Percentiles rank a stretch among this genome's conserved stretches.
phyloP scores from a whole-genome alignment of 345 rosid species.

The Dipteronia dyeriana region DNA sequence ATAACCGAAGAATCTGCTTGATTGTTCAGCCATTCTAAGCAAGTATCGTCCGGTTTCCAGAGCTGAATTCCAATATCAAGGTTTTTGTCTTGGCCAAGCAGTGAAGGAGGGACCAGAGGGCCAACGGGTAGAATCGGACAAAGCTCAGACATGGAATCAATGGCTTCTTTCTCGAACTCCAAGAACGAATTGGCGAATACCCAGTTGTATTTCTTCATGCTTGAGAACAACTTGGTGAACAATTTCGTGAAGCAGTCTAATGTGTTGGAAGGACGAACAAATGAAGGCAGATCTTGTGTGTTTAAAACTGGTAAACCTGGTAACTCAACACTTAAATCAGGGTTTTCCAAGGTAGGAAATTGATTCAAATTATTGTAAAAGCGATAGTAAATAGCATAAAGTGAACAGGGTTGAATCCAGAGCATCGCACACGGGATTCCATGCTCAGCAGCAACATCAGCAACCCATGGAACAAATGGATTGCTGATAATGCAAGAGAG shows the following conservation, averaged over 20 bases:
- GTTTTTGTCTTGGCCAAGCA: constrained; percentile 32
- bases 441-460: constrained; percentile 38
- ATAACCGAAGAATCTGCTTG: constrained; percentile 37
- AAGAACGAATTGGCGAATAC: constrained; percentile 49
- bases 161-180: constrained; percentile 45
- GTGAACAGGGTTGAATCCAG: constrained; percentile 61
- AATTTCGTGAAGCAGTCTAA: constrained; percentile 23
- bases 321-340: constrained; percentile 28
- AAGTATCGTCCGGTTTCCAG: constrained; percentile 42
- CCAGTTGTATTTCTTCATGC: constrained; percentile 36
- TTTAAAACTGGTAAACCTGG: too few species aligned
- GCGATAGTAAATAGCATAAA: constrained; percentile 41
- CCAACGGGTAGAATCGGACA: constrained; percentile 46
- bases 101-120: constrained; percentile 45
- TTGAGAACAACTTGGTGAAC: constrained; percentile 27
- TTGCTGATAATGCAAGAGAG: constrained; percentile 46
- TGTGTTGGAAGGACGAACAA: constrained; percentile 44
- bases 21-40: constrained; percentile 44
- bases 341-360: constrained; percentile 40
- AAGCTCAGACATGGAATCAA: constrained; percentile 39
- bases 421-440: constrained; percentile 48
- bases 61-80: constrained; percentile 30
- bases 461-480: constrained; percentile 55
- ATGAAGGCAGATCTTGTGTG: constrained; percentile 50
- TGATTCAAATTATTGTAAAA: constrained; percentile 32